Evolutionary conservation across 768 basidiomycete species (phyloP), one percentile per base, ranked within the genome.

Genomic region (Coprinopsis strossmayeri): DNA sequence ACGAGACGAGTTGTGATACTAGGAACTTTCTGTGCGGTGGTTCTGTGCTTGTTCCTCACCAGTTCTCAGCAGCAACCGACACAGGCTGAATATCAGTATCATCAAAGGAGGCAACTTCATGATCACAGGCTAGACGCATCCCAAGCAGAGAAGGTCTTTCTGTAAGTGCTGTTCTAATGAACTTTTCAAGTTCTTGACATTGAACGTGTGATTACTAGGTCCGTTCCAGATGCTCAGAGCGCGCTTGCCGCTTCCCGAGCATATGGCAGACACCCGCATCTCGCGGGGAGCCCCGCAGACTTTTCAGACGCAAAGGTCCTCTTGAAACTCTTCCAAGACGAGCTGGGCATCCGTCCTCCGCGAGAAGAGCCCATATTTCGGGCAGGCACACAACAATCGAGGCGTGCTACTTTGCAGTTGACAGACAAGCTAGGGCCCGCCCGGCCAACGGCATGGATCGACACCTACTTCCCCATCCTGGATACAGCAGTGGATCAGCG

Each of bases 381-480:
- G 18, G 86, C 89, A 17, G 91, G 91, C 5, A 76, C 85, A 25
- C 58, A 65, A 7, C 71, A 74, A 45, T 88, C 87, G 28, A 83
- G 81, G 45, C 71, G 78, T 37, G 79, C 87, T 3, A 90, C 87
- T 0, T 69, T 87, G 13, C 62, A 63, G 17, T 67, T 81, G 34
- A 76, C 78, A 9, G 17, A 13, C 0, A 66, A 66, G 17, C n/a
- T n/a, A n/a, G n/a, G n/a, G n/a, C n/a, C n/a, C n/a, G n/a, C n/a
- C n/a, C 57, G 65, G 4, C 60, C 69, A 5, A 34, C 13, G 1
- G 87, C 84, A 49, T 93, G 91, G 90, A 81, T 92, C 50, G 88
- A 91, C 55, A 75, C 77, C 30, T 96, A 98, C 64, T 96, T 87
- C 64, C 92, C 94, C 2, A 72, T 92, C 35, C 68, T 96, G 69